Conservation (phyloP, 768 basidiomycete genomes). For the Dacryopinax primogenitus region DNA sequence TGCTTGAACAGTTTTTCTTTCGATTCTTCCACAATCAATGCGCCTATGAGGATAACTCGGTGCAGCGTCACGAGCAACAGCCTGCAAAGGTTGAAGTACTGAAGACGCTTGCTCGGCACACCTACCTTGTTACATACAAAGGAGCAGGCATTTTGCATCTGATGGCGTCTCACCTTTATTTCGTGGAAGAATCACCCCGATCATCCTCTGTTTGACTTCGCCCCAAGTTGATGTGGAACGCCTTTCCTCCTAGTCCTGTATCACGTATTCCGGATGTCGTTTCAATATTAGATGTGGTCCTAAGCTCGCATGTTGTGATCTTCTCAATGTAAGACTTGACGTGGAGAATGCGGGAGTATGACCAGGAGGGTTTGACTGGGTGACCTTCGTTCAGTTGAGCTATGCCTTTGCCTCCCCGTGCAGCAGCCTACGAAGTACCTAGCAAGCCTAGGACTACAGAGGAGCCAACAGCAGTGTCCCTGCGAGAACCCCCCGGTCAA, state of each 20-base stretch:
- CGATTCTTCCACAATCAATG: conserved; percentile 9
- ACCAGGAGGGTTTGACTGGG: too few species aligned
- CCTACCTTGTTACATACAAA: conserved; percentile 9
- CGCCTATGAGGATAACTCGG: conserved; percentile 8
- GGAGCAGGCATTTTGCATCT: conserved; percentile 9
- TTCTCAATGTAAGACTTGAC: too few species aligned
- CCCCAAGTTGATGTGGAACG: background rate
- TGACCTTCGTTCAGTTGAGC: too few species aligned
- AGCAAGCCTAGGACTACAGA: too few species aligned
- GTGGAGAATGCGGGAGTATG: too few species aligned
- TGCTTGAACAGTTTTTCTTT: background rate
- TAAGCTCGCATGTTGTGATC: too few species aligned
- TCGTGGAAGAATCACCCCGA: conserved; percentile 5
- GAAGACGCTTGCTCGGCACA: conserved; percentile 10
- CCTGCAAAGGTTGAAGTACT: conserved; percentile 4
- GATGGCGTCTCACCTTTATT: background rate
- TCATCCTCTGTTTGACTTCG: background rate
- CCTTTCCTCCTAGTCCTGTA: background rate
- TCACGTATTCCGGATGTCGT: background rate
- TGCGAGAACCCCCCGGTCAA: too few species aligned
- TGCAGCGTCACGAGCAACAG: background rate
- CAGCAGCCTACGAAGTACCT: too few species aligned
- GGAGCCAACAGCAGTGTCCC: too few species aligned
- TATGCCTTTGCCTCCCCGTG: too few species aligned
- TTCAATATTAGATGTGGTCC: too few species aligned